Evolutionary conservation across 2,329 filamentous ascomycete species (phyloP).

Genomic region (Penicillium olsonii): DNA sequence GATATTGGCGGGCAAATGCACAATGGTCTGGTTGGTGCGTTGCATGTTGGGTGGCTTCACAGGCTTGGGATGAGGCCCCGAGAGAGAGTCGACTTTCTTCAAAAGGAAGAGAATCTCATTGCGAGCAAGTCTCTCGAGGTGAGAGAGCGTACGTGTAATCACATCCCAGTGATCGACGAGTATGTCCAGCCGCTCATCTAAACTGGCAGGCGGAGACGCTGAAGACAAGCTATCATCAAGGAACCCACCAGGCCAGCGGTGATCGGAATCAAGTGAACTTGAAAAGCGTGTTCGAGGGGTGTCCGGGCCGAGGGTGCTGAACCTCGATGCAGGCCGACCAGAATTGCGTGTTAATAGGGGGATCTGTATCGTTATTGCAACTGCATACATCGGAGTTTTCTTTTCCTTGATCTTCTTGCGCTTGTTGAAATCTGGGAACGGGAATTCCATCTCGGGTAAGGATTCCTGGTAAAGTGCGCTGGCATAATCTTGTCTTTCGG

Average conservation of each 20-base stretch:
- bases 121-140: constrained; percentile 54
- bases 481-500: constrained; percentile 37
- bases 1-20: constrained; percentile 53
- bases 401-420: constrained; percentile 52
- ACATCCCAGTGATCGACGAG: constrained; percentile 62
- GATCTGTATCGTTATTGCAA: constrained; percentile 58
- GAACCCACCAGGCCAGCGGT: constrained; percentile 38
- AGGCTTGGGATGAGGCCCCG: constrained; percentile 44
- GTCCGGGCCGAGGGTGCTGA: constrained; percentile 36
- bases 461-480: constrained; percentile 35
- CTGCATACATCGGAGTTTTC: constrained; percentile 61
- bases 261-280: constrained; percentile 45
- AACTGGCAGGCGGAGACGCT: constrained; percentile 49
- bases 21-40: constrained; percentile 49
- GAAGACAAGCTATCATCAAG: constrained; percentile 46
- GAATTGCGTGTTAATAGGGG: constrained; percentile 43
- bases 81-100: constrained; percentile 48
- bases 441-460: constrained; percentile 37
- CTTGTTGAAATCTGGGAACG: constrained; percentile 42
- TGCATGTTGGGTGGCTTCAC: constrained; percentile 51
- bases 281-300: constrained; percentile 37
- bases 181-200: constrained; percentile 57
- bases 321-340: constrained; percentile 38
- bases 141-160: constrained; percentile 57
- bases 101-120: constrained; percentile 54